A percentile compares a stretch with the other conserved stretches of the same genome.
phyloP scores from a whole-genome alignment of 1,139 yeast genomes.

The Saccharomycopsis hybrid region DNA sequence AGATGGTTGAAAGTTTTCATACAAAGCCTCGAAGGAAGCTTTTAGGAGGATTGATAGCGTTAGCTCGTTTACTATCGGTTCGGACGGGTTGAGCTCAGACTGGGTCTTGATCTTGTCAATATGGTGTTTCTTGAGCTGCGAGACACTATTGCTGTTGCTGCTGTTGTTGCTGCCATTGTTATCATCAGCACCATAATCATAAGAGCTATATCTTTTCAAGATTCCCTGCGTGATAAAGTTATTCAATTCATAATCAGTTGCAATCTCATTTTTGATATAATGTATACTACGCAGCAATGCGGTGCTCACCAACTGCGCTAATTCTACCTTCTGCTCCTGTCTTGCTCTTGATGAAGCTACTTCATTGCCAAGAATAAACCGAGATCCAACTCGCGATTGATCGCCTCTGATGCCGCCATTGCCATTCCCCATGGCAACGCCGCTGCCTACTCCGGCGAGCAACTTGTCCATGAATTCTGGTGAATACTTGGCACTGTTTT shows the following conservation, averaged over 20 bases:
- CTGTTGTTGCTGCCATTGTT: neutral
- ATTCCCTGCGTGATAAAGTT: neutral
- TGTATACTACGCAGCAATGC: neutral
- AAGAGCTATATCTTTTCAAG: neutral
- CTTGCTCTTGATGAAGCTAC: too few species aligned
- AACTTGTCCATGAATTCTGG: too few species aligned
- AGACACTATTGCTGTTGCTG: neutral
- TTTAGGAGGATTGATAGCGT: constrained; percentile 12
- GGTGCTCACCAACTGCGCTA: too few species aligned
- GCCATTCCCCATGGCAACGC: too few species aligned
- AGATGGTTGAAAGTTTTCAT: constrained; percentile 1
- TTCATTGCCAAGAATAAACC: too few species aligned
- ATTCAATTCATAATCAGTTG: neutral
- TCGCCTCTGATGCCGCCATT: too few species aligned
- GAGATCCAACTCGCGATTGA: too few species aligned
- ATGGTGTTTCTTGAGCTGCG: neutral
- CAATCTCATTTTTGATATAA: neutral
- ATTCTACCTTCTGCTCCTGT: too few species aligned
- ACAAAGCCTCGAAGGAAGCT: constrained; percentile 2
- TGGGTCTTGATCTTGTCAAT: neutral
- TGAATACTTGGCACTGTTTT: too few species aligned
- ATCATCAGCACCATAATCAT: neutral
- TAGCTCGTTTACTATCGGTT: constrained; percentile 10
- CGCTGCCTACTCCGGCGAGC: too few species aligned
- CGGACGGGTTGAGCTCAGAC: neutral